Conservation (phyloP, 306 rosid species). For the Ochetophila trinervis region DNA sequence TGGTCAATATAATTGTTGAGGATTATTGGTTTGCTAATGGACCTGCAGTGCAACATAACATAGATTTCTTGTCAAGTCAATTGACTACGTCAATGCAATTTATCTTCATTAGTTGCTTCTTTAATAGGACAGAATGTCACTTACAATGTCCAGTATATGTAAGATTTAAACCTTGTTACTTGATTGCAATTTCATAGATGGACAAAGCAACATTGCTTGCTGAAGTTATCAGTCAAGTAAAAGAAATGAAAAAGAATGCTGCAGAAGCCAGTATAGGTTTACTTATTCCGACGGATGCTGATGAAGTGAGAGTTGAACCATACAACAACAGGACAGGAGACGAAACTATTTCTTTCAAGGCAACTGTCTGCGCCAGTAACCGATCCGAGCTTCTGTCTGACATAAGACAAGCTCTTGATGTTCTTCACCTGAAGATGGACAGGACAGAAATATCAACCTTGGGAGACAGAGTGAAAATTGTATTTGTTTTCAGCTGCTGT, state of each 20-base stretch:
- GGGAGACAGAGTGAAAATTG: constrained; percentile 62
- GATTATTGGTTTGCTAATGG: too few relatives aligned
- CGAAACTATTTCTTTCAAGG: constrained; percentile 48
- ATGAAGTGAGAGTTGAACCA: constrained; percentile 74
- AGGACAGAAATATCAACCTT: constrained; percentile 73
- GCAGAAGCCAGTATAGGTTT: constrained; percentile 63
- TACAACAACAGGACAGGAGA: constrained; percentile 30
- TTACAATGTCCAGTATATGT: not conserved
- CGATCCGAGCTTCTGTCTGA: constrained; percentile 65
- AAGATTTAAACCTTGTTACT: constrained; percentile 20
- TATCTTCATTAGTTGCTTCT: too few relatives aligned
- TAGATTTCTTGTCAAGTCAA: too few relatives aligned
- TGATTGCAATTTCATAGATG: constrained; percentile 49
- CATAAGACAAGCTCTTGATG: constrained; percentile 54
- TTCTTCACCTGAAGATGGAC: constrained; percentile 54
- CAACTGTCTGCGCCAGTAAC: constrained; percentile 69
- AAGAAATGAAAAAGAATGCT: constrained; percentile 66
- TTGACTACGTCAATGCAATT: too few relatives aligned
- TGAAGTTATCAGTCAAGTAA: constrained; percentile 67
- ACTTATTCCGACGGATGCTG: constrained; percentile 66
- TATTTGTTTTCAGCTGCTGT: constrained; percentile 46
- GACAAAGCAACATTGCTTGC: constrained; percentile 85
- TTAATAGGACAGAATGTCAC: too few relatives aligned
- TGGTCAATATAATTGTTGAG: too few relatives aligned
- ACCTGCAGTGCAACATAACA: too few relatives aligned